phyloP scores from a whole-genome alignment of 2,329 filamentous ascomycete genomes.

The Fusarium pseudonygamai region DNA sequence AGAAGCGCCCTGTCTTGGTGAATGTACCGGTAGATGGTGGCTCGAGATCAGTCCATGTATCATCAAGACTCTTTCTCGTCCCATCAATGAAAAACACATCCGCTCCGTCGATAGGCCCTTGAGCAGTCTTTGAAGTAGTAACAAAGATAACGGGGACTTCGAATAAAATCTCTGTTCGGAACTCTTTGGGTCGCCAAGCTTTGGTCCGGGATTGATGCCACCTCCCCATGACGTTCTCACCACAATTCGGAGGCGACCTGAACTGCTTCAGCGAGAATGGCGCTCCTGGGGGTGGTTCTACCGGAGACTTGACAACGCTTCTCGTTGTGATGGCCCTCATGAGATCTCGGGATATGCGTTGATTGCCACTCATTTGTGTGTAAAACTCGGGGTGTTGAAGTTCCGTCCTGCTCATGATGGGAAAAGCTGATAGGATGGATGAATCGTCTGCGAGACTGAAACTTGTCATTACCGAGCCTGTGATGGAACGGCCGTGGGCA shows the following conservation, averaged over 20 bases:
- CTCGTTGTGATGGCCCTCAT: conserved; percentile 16
- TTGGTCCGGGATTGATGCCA: conserved; percentile 17
- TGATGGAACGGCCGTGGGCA: neutral
- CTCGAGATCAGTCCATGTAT: conserved; percentile 14
- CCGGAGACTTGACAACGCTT: conserved; percentile 7
- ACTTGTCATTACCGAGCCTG: conserved; percentile 9
- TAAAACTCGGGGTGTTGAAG: conserved; percentile 19
- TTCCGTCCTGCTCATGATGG: conserved; percentile 15
- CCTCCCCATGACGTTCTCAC: conserved; percentile 8
- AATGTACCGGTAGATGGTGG: neutral
- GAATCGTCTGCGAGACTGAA: conserved; percentile 19
- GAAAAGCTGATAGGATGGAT: conserved; percentile 14
- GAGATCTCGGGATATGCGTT: conserved; percentile 2
- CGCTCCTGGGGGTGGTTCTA: neutral
- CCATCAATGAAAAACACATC: conserved; percentile 9
- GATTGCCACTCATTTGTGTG: neutral
- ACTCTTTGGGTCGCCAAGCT: conserved; percentile 6
- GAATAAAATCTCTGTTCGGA: conserved; percentile 10
- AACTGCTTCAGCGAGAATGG: conserved; percentile 20
- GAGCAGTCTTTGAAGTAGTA: neutral
- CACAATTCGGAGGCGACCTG: conserved; percentile 9
- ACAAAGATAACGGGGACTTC: conserved; percentile 12
- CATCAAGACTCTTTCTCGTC: conserved; percentile 9
- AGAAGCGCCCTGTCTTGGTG: conserved; percentile 1
- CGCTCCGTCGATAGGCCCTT: neutral